Base-by-base conservation (phyloP, 352 stramenopile genomes). In the Pythium phragmitis region DNA sequence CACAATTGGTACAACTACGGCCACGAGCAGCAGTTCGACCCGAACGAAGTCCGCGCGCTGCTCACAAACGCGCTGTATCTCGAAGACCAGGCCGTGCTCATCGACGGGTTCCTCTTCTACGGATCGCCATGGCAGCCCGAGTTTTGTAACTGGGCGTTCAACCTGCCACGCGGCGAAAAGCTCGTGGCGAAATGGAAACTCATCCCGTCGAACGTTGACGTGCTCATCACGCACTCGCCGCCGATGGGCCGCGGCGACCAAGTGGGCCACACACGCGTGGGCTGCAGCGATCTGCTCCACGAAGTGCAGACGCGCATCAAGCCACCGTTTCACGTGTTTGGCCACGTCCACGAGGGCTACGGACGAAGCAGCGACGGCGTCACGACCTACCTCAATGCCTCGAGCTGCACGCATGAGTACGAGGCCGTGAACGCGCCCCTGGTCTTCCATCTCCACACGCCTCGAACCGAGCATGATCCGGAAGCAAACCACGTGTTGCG, bases 291-390 rank as follows among this genome's bases (percentile, higher is more conserved):
- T 59, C 64, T 98, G 17, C 50, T 94, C 28, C 36, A 55, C 4
- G 74, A 94, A 53, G 77, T 97, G 41, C 76, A 91, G 51, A 59
- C 66, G 4, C 70, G 86, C 21, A 75, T 96, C 51, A 73, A 72
- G 42, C 89, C 89, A 16, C 73, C 78, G 41, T 72, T 94, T 49
- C 84, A 96, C 64, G 81, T 98, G 11, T 98, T 96, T 72, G 91
- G 91, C 2, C 91, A 98, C 57, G 91, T 98, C 50, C 91, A 97
- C 59, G 85, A 97, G 72, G 82, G 79, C 36, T 92, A 94, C 63
- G 91, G 91, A 41, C 66, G 69, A 12, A 87, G 72, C 17, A 76
- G 61, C 11, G 81, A 95, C 71, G 85, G 82, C 26, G 62, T 65
- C 2, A 98, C 91, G 13, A 82, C 89, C 0, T 98, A 85, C 67